These are phyloP conservation scores for Apiotrichum veenhuisii DNA, from an alignment of 1,284 basidiomycete species.

Conservation along the genomic window DNA sequence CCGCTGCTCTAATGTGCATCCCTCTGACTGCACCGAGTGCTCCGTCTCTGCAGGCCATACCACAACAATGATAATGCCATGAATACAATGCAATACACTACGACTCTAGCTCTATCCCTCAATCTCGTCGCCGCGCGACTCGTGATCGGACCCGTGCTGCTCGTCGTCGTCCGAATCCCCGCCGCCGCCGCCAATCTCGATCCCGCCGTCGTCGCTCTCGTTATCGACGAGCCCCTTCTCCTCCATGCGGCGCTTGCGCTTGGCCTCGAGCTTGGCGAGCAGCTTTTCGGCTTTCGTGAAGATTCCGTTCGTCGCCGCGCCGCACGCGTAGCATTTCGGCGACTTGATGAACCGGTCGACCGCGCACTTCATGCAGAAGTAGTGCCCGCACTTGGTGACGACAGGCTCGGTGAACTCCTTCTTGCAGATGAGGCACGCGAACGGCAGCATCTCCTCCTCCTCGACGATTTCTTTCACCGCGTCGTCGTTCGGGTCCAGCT, in stretches of 20 bases:
- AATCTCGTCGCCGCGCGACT: neutral
- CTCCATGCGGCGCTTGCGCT: conserved; percentile 39
- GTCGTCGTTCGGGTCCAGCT: conserved; percentile 48
- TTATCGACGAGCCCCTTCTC: conserved; percentile 35
- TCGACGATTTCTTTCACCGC: conserved; percentile 57
- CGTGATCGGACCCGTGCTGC: conserved; percentile 9
- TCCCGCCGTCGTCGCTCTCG: conserved; percentile 35
- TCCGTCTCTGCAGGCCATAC: neutral
- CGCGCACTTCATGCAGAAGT: conserved; percentile 87
- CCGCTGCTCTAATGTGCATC: too few species aligned
- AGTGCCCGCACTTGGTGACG: conserved; percentile 93
- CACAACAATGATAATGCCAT: neutral
- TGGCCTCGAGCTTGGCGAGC: conserved; percentile 46
- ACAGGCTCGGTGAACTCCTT: conserved; percentile 92
- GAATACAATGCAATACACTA: conserved; percentile 6
- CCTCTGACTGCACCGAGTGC: too few species aligned
- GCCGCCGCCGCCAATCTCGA: conserved; percentile 34
- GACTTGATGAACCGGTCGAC: conserved; percentile 90
- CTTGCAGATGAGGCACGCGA: conserved; percentile 93
- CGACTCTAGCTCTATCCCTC: neutral
- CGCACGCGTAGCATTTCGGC: conserved; percentile 93
- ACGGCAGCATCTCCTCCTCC: conserved; percentile 86
- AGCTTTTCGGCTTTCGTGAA: conserved; percentile 55
- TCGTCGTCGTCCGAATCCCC: conserved; percentile 28
- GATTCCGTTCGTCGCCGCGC: conserved; percentile 85